Evolutionary conservation across 805 yeast genomes (phyloP), one percentile per base, ranked within the genome.

Genomic region (Lipomyces orientalis): DNA sequence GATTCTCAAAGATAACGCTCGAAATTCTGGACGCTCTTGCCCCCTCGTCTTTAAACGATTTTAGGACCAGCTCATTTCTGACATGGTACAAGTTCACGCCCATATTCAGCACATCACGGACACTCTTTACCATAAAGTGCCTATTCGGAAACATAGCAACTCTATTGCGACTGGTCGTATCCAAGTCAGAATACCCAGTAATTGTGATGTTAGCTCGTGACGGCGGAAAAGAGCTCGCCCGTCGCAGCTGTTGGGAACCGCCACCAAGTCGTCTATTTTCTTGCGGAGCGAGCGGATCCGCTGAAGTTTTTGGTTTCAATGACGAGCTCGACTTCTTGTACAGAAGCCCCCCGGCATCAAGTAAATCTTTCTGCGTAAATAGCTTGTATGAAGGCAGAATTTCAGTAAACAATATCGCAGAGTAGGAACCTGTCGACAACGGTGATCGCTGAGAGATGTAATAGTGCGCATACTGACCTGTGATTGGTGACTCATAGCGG

Each of bases 371-470:
- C 34, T 55, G 70, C 61, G 87, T 84, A 71, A 88, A 88, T 19
- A 90, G 79, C 60, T 85, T 82, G 75, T 87, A 89, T 33, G 80
- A 79, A 14, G 89, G 86, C 16, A 85, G 75, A 16, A 83, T 70
- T 58, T 86, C 88, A 2, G 90, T 87, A 75, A 89, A 90, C 60
- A 90, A 71, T 12, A 89, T 81, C 1, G 94, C 90, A 14, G 88
- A 78, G 72, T 86, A 88, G 1, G 89, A 83, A 3, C 93, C 93
- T 1, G 84, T 79, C 25, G 86, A 77, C 58, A 90, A 75, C 0
- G 92, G 88, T 57, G 87, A 82, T 76, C 86, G 80, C 46, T 86
- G 84, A 2, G 80, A 74, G 61, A 79, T 79, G 71, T 85, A 85
- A 51, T 73, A 76, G 54, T 78, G 78, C 57, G 80, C 76, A 66